Evolutionary conservation across 305 asterid species (phyloP).

Genomic region (Andrographis paniculata): DNA sequence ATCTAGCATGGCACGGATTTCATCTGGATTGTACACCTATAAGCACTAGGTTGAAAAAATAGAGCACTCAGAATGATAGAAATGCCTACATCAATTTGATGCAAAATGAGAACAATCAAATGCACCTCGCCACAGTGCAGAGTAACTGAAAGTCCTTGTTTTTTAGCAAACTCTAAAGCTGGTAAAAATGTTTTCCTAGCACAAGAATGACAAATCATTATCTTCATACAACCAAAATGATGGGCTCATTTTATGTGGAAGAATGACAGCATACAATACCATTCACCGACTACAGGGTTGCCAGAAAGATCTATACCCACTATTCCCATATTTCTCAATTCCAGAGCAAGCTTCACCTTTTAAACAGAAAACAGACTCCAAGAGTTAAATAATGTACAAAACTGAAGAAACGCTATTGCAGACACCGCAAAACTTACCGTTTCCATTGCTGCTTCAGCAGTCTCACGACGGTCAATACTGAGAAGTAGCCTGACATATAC

Average conservation of each 20-base stretch:
- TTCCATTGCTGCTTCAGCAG: conserved; percentile 86
- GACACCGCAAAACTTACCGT: conserved; percentile 46
- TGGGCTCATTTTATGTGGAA: conserved; percentile 1
- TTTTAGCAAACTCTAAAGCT: conserved; percentile 73
- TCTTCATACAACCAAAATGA: conserved; percentile 7
- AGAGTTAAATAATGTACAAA: conserved; percentile 9
- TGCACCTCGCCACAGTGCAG: conserved; percentile 97
- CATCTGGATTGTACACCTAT: conserved; percentile 79
- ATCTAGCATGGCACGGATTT: conserved; percentile 74
- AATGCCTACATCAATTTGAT: background rate
- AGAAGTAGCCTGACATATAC: conserved; percentile 79
- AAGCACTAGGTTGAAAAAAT: conserved; percentile 47
- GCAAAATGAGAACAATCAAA: conserved; percentile 22
- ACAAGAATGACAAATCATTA: conserved; percentile 18
- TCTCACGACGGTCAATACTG: conserved; percentile 88
- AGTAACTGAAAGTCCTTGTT: conserved; percentile 66
- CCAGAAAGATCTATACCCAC: conserved; percentile 93
- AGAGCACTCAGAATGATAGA: conserved; percentile 27
- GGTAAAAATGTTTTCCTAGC: conserved; percentile 73
- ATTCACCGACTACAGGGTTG: conserved; percentile 76
- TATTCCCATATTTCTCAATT: conserved; percentile 61
- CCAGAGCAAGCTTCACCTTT: conserved; percentile 78
- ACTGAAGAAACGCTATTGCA: conserved; percentile 6
- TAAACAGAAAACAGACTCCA: conserved; percentile 17
- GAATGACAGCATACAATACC: conserved; percentile 30